These are phyloP conservation scores for Sorghum bicolor DNA, from an alignment of 176 grass and related monocot genomes.

Conservation along the genomic window Sorghum_bicolor_NCBIv3 NC_012871.2:72391501-72392000, in stretches of 20 bases:
- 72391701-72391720: conserved; percentile 41
- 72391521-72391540: conserved; percentile 53
- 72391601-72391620: conserved; percentile 45
- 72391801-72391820: conserved; percentile 47
- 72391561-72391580: conserved; percentile 64
- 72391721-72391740: conserved; percentile 47
- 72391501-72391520: conserved; percentile 78
- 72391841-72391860: conserved; percentile 26
- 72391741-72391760: conserved; percentile 27
- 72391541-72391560: conserved; percentile 78
- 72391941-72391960: conserved; percentile 21
- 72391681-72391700: conserved; percentile 38
- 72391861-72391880: conserved; percentile 28
- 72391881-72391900: conserved; percentile 32
- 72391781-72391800: conserved; percentile 41
- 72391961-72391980: conserved; percentile 15
- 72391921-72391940: conserved; percentile 22
- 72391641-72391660: conserved; percentile 49
- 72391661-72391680: conserved; percentile 41
- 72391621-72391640: conserved; percentile 53
- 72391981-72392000: conserved; percentile 58
- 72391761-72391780: conserved; percentile 53
- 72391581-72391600: conserved; percentile 42
- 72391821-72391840: conserved; percentile 34
- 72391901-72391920: conserved; percentile 21